A percentile compares a stretch with the other conserved stretches of the same genome.
Evolutionary conservation across 345 rosid genomes (phyloP).

Genomic region (Erucastrum elatum): DNA sequence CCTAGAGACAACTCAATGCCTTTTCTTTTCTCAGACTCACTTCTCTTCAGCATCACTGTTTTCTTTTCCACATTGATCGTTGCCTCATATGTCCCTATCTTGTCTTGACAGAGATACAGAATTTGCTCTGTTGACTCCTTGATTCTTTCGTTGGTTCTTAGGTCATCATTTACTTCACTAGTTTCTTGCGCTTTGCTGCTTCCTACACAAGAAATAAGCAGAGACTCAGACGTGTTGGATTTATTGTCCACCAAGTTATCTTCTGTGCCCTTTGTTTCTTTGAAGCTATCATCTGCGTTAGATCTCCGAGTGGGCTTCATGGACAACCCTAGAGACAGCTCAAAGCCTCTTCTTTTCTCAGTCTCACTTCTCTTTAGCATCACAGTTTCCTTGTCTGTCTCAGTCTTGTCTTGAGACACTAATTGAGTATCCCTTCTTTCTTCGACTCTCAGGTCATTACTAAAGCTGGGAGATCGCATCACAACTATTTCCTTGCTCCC

Average conservation of each 20-base stretch:
- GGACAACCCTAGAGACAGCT: not conserved
- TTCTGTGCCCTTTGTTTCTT: constrained; percentile 31
- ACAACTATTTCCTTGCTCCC: not conserved
- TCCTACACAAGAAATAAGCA: constrained; percentile 14
- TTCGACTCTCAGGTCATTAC: not conserved
- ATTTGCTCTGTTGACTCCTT: constrained; percentile 50
- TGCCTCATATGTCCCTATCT: constrained; percentile 28
- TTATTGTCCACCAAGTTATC: constrained; percentile 11
- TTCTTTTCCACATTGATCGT: constrained; percentile 43
- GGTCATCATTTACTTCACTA: constrained; percentile 38
- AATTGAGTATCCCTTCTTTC: not conserved
- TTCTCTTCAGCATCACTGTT: constrained; percentile 51
- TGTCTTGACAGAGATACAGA: constrained; percentile 41
- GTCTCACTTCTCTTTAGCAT: constrained; percentile 55
- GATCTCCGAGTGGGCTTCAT: not conserved
- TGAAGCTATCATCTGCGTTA: constrained; percentile 33
- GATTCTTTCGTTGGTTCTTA: constrained; percentile 45
- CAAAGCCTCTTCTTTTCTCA: constrained; percentile 39
- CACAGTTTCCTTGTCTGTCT: constrained; percentile 49
- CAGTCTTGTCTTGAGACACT: not conserved
- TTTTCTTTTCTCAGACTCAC: constrained; percentile 49
- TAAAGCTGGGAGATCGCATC: not conserved
- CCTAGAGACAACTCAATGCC: constrained; percentile 18
- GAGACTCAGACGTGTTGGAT: not conserved
- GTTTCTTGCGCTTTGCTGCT: constrained; percentile 7